Evolutionary conservation across 2,329 filamentous ascomycete genomes (phyloP).

Genomic region (Venturiaceae sp.): DNA sequence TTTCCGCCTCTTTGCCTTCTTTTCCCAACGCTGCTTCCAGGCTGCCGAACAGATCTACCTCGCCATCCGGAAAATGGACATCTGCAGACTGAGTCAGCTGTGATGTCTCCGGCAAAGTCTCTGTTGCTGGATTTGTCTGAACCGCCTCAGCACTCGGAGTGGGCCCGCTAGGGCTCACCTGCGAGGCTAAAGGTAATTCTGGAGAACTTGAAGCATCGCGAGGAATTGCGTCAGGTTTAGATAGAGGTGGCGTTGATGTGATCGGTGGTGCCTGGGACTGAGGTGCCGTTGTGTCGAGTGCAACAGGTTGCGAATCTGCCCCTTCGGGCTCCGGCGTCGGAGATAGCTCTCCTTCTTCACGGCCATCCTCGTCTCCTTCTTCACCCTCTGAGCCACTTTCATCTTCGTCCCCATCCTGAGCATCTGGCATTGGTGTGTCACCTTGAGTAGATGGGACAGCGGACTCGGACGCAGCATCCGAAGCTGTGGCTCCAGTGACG

Average conservation of each 20-base stretch:
- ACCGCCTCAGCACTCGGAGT: neutral
- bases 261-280: neutral
- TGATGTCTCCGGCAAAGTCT: neutral
- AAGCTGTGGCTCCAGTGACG: slow-evolving; percentile 16
- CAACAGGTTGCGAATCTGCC: slow-evolving; percentile 15
- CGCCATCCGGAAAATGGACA: slow-evolving; percentile 20
- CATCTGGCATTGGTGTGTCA: slow-evolving; percentile 33
- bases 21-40: slow-evolving; percentile 34
- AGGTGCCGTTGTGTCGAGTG: neutral
- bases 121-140: neutral
- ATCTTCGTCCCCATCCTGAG: slow-evolving; percentile 36
- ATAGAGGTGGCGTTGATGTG: neutral
- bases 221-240: slow-evolving; percentile 5
- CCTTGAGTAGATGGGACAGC: slow-evolving; percentile 25
- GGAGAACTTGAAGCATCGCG: slow-evolving; percentile 30
- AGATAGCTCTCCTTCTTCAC: slow-evolving; percentile 34
- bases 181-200: slow-evolving; percentile 29
- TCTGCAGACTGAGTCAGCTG: slow-evolving; percentile 5
- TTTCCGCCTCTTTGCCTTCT: slow-evolving; percentile 4
- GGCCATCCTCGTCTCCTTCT: slow-evolving; percentile 32
- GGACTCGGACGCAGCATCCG: slow-evolving; percentile 20
- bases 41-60: slow-evolving; percentile 37
- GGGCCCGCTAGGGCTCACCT: neutral
- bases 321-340: slow-evolving; percentile 28
- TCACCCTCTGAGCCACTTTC: slow-evolving; percentile 37